Base-by-base conservation (phyloP, 225 moss, liverwort and hornwort genomes). In the Asterella californica region DNA sequence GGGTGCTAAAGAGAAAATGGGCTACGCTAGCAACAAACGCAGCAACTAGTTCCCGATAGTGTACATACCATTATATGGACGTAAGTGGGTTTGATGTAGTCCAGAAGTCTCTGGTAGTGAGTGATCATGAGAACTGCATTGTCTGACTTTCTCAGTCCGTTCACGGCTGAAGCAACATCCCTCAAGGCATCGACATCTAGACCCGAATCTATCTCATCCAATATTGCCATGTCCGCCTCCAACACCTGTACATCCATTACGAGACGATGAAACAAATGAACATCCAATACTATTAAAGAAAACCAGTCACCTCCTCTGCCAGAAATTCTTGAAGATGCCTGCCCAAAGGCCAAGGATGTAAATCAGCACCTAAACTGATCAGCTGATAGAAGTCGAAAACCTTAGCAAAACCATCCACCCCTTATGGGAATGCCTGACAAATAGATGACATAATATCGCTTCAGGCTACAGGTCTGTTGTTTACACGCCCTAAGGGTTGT, bases 131-230 rank as follows among this genome's bases (percentile, higher is more conserved):
- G 92, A 30, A 94, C 82, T 32, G 94, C 93, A 82, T 94, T 97
- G 6, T 87, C 84, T 1, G 75, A 72, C 87, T 83, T 94, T 70
- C 89, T 80, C 81, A 97, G 82, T 61, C 97, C 94, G 83, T 91
- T 72, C 5, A 97, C 91, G 65, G 97, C 94, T 77, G 86, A 78
- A 72, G 97, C 97, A 76, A 97, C 94, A 86, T 97, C 94, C 80
- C 91, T 88, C 42, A 94, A 84, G 8, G 97, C 97, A 85, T 97
- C 97, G 53, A 94, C 92, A 71, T 97, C 97, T 76, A 97, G 86
- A 45, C 97, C 97, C 68, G 97, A 97, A 86, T 97, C 97, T 70
- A 97, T 93, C 83, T 97, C 97, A 74, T 97, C 97, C 85, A 97
- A 78, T 54, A 97, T 97, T 38, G 97, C 94, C 94, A 97, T 83